These are phyloP conservation scores for Lentinula detonsa DNA, from an alignment of 768 basidiomycete species.

Conservation along the genomic window DNA sequence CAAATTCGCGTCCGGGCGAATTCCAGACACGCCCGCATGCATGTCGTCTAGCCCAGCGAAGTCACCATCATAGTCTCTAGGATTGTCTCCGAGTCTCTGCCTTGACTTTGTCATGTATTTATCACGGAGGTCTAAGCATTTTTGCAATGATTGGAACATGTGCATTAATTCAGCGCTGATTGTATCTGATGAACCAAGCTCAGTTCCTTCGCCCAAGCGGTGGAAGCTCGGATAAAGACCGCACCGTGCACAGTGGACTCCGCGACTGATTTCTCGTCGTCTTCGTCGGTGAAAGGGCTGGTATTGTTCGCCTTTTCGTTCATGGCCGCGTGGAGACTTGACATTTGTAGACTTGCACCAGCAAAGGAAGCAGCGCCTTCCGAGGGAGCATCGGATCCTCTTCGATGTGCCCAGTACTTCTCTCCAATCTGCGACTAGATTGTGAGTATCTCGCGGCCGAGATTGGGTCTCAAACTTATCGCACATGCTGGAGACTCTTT, in stretches of 20 bases:
- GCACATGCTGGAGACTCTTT: slow-evolving; percentile 67
- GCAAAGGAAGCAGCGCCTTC: slow-evolving; percentile 31
- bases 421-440: slow-evolving; percentile 55
- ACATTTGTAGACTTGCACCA: slow-evolving; percentile 30
- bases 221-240: neutral
- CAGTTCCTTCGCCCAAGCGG: neutral
- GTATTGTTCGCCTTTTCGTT: slow-evolving; percentile 11
- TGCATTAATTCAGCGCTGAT: slow-evolving; percentile 42
- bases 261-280: slow-evolving; percentile 17
- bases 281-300: slow-evolving; percentile 23
- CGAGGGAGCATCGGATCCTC: slow-evolving; percentile 49
- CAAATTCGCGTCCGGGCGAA: slow-evolving; percentile 54
- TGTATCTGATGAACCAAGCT: slow-evolving; percentile 17
- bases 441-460: neutral
- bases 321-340: slow-evolving; percentile 24
- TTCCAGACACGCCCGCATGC: slow-evolving; percentile 57
- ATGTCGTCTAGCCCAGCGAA: slow-evolving; percentile 67
- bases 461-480: slow-evolving; percentile 15
- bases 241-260: slow-evolving; percentile 13
- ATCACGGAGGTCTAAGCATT: slow-evolving; percentile 87
- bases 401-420: slow-evolving; percentile 62
- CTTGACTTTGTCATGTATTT: slow-evolving; percentile 88
- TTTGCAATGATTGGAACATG: slow-evolving; percentile 69
- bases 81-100: slow-evolving; percentile 93
- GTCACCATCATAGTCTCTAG: slow-evolving; percentile 79